These are phyloP conservation scores for Zelonia costaricensis DNA, from an alignment of 208 protist genomes.

Conservation along the genomic window DNA sequence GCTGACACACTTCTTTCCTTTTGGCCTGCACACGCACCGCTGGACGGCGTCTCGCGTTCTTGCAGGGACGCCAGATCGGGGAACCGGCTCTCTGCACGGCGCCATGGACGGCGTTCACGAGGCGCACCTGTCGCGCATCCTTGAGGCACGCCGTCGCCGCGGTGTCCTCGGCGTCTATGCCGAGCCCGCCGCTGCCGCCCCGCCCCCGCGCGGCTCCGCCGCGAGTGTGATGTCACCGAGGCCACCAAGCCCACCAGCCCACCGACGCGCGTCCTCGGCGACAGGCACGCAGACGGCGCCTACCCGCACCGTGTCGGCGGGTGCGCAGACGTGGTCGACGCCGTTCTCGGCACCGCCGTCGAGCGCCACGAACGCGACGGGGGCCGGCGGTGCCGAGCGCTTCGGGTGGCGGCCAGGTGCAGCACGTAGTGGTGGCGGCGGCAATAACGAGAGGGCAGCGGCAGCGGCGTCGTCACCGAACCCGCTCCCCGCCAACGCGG, in stretches of 20 bases:
- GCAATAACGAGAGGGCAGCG: not conserved
- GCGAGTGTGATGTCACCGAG: conserved; percentile 2
- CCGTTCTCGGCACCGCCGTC: not conserved
- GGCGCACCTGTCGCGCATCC: conserved; percentile 65
- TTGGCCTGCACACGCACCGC: too few species aligned
- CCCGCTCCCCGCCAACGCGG: conserved; percentile 8
- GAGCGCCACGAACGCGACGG: not conserved
- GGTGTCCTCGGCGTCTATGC: conserved; percentile 44
- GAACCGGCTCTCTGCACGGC: too few species aligned
- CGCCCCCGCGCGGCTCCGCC: conserved; percentile 9
- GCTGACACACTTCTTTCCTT: too few species aligned
- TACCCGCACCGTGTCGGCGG: not conserved
- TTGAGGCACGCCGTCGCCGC: conserved; percentile 68
- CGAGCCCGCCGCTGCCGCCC: not conserved
- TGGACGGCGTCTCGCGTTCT: too few species aligned
- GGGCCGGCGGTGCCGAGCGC: too few species aligned
- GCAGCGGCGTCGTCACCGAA: not conserved
- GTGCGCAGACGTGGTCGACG: conserved; percentile 12
- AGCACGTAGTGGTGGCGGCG: too few species aligned
- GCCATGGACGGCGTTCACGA: conserved; percentile 81
- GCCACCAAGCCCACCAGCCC: conserved; percentile 1
- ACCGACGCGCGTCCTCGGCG: conserved; percentile 19
- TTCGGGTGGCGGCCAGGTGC: too few species aligned
- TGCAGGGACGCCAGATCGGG: too few species aligned
- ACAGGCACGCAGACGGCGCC: conserved; percentile 33